Percentiles rank a stretch among this genome's conserved stretches.
These are phyloP conservation scores for Cyclotella atomus DNA, from an alignment of 108 stramenopile genomes.

Conservation along the genomic window DNA sequence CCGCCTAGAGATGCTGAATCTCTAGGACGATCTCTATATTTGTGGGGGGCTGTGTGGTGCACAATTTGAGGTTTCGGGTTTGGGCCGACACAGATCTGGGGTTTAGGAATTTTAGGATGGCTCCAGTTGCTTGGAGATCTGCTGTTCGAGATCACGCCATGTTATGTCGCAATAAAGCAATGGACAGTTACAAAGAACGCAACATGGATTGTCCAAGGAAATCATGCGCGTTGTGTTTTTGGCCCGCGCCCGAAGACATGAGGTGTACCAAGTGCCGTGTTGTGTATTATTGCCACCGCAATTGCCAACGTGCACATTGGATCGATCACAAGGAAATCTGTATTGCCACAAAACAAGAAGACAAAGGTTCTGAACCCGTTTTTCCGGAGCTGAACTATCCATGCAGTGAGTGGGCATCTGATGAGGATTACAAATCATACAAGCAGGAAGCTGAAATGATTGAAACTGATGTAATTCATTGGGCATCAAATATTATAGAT, in stretches of 20 bases:
- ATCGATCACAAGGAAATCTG: conserved; percentile 19
- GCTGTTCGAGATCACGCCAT: not conserved
- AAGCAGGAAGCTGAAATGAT: not conserved
- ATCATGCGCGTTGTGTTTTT: conserved; percentile 26
- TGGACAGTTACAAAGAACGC: conserved; percentile 8
- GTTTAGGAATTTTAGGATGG: too few species aligned
- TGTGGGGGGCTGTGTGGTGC: too few species aligned
- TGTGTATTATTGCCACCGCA: conserved; percentile 6
- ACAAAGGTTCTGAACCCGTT: not conserved
- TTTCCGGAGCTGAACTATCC: conserved; percentile 21
- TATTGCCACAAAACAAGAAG: conserved; percentile 5
- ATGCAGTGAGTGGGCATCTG: conserved; percentile 7
- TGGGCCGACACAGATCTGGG: too few species aligned
- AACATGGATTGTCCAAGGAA: conserved; percentile 18
- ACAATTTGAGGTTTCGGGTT: too few species aligned
- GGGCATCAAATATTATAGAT: not conserved
- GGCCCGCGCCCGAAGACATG: not conserved
- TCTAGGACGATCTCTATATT: too few species aligned
- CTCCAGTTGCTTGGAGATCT: too few species aligned
- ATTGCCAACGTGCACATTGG: conserved; percentile 14
- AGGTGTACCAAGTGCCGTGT: conserved; percentile 14
- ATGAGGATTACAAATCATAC: conserved; percentile 10
- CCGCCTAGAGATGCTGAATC: too few species aligned
- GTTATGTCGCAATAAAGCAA: not conserved
- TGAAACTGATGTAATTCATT: not conserved